phyloP scores from a whole-genome alignment of 78 protist genomes.

The Monocercomonoides exilis region DNA sequence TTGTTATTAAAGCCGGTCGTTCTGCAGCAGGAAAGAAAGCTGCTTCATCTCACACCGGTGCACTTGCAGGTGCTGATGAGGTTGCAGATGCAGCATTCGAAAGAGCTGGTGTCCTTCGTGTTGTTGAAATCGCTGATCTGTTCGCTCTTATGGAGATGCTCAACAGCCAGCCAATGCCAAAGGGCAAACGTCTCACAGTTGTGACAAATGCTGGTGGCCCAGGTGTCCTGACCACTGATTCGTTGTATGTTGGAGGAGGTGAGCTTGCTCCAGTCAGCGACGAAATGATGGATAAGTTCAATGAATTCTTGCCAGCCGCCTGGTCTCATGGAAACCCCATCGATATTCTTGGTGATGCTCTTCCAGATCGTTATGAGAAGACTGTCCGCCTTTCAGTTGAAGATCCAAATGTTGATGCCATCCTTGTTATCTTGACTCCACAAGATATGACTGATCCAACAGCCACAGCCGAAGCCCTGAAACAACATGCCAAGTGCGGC shows the following conservation, averaged over 20 bases:
- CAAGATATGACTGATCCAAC: constrained; percentile 39
- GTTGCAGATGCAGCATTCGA: constrained; percentile 7
- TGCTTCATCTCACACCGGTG: constrained; percentile 39
- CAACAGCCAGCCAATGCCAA: constrained; percentile 3
- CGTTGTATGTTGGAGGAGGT: constrained; percentile 13
- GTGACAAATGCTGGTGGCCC: constrained; percentile 48
- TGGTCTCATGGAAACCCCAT: constrained; percentile 42
- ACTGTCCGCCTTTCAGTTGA: background rate
- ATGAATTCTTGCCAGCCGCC: constrained; percentile 28
- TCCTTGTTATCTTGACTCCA: constrained; percentile 33
- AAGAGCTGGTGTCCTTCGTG: background rate
- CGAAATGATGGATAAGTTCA: constrained; percentile 14
- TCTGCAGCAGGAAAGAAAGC: constrained; percentile 23
- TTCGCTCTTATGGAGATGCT: constrained; percentile 13
- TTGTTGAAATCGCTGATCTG: background rate
- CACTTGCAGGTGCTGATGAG: constrained; percentile 34
- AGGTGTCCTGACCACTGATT: constrained; percentile 32
- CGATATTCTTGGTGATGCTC: constrained; percentile 36
- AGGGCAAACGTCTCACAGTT: constrained; percentile 1
- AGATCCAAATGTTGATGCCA: constrained; percentile 15
- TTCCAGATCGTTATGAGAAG: background rate
- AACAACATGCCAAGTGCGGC: background rate
- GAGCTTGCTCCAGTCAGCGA: background rate
- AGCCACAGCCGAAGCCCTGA: constrained; percentile 22
- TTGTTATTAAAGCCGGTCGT: constrained; percentile 33